Conservation (phyloP, 345 rosid species). For the Ceriops tagal region DNA sequence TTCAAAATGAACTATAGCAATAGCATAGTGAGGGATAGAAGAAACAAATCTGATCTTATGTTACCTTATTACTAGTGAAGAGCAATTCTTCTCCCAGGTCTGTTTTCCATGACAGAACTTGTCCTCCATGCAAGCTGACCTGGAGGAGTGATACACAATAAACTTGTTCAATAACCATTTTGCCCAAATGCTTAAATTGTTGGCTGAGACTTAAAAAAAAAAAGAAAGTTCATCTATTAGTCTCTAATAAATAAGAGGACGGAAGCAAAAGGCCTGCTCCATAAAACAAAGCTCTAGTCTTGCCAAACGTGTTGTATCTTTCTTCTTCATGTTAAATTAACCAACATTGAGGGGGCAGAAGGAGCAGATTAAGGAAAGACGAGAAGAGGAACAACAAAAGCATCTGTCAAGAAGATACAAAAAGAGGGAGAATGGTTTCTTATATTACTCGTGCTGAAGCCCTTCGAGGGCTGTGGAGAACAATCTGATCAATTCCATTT, state of each 20-base stretch:
- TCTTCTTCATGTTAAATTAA: no score
- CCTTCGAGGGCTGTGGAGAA: slow-evolving; percentile 67
- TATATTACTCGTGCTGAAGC: slow-evolving; percentile 61
- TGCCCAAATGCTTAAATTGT: no score
- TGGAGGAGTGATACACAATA: slow-evolving; percentile 27
- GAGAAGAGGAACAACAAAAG: not conserved
- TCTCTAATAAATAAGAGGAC: no score
- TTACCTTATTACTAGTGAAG: slow-evolving; percentile 79
- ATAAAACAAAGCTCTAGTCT: no score
- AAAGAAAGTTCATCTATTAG: no score
- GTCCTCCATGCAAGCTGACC: slow-evolving; percentile 93
- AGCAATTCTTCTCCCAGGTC: slow-evolving; percentile 79
- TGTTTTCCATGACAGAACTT: slow-evolving; percentile 89
- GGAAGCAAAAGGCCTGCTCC: no score
- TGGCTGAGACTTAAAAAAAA: no score
- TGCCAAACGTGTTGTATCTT: no score
- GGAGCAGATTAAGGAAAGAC: no score
- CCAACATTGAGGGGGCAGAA: no score
- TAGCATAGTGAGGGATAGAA: not conserved
- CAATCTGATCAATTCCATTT: slow-evolving; percentile 63
- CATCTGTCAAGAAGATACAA: not conserved
- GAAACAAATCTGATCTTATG: not conserved
- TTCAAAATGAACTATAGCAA: not conserved
- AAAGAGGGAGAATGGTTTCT: not conserved
- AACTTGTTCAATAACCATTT: no score